Evolutionary conservation across 176 grass and related monocot species (phyloP), one percentile per base, ranked within the genome.

Genomic region (Avena sativa): DNA sequence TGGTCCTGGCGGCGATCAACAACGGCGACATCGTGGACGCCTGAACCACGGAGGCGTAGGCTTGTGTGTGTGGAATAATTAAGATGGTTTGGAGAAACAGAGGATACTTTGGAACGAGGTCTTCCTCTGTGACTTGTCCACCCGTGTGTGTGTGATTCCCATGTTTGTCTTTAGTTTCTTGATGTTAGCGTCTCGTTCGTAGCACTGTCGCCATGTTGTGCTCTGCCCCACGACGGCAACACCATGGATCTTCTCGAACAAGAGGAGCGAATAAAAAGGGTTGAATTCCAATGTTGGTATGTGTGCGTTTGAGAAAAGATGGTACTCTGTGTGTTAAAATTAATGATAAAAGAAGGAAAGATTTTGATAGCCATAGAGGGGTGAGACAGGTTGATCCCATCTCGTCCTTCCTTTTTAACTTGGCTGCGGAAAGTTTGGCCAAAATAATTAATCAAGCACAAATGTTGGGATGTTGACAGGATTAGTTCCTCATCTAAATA

Each of bases 1-100:
- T 98, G 51, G 52, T 94, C 53, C 83, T 98, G 30, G 96, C 93
- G 44, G 92, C 93, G 43, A 87, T 85, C 23, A 85, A 91, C 79
- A 85, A 76, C 68, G 80, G 88, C 13, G 87, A 98, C 73, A 80
- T 83, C 38, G 93, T 96, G 30, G 92, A 94, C 56, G 92, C 88
- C 78, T 98, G 62, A 93, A 17, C 52, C 59, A 13, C 6, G 11
- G 20, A 28, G 26, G 12, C 12, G 11, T 46, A 43, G 32, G 52
- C 46, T 23, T 30, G 23, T 62, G 55, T 49, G 28, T 71, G 61
- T 10, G n/a, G 73, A 32, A 76, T 76, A 76, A 34, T 34, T 34
- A 34, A 76, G 25, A 76, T 76, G 73, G 73, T 76, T 76, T 51
- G 73, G 2, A 10, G 73, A 75, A 75, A 51, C 72, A 28, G 57